phyloP scores from a whole-genome alignment of 306 rosid genomes.

The Potentilla sterilis region DNA sequence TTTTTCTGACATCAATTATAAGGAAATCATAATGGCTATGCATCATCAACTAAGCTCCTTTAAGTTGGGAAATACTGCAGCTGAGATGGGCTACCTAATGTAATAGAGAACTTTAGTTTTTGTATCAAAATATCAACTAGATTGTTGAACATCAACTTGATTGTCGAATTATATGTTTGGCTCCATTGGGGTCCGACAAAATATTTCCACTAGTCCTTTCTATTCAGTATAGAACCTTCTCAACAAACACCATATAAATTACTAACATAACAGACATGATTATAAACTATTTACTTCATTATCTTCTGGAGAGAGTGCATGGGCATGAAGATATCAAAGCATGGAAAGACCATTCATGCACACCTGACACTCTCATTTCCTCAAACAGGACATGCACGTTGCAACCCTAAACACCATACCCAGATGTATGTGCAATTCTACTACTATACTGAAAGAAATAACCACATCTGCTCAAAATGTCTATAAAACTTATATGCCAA shows the following conservation, averaged over 20 bases:
- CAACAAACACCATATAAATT: conserved; percentile 23
- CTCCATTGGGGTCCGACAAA: conserved; percentile 23
- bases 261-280: conserved; percentile 25
- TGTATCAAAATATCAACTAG: conserved; percentile 27
- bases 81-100: conserved; percentile 18
- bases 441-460: conserved; percentile 21
- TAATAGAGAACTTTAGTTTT: conserved; percentile 20
- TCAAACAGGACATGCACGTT: conserved; percentile 18
- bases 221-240: conserved; percentile 26
- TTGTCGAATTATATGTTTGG: conserved; percentile 30
- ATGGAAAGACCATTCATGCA: conserved; percentile 19
- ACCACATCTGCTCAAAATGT: conserved; percentile 14
- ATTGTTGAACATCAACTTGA: conserved; percentile 10
- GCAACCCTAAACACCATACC: conserved; percentile 22
- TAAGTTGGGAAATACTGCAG: conserved; percentile 13
- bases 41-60: conserved; percentile 20
- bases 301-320: conserved; percentile 32
- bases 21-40: background rate
- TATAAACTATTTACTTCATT: conserved; percentile 23
- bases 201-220: conserved; percentile 32
- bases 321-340: conserved; percentile 39
- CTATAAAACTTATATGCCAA: conserved; percentile 20
- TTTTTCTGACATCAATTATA: background rate
- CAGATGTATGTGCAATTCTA: conserved; percentile 1
- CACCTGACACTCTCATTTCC: conserved; percentile 2